Evolutionary conservation across 345 rosid species (phyloP).

Genomic region (Melaleuca alternifolia): DNA sequence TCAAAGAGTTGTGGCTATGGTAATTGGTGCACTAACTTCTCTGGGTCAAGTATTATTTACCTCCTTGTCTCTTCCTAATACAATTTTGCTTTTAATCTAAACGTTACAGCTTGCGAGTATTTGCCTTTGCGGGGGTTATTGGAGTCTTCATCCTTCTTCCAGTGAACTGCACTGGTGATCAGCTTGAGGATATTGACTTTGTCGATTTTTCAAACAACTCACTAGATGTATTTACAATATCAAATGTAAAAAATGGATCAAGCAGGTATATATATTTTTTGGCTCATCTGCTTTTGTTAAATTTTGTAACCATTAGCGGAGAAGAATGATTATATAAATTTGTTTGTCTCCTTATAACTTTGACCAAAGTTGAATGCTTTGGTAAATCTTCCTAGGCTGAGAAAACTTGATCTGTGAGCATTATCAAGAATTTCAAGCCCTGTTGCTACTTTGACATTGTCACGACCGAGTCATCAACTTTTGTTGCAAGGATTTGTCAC

Average conservation of each 20-base stretch:
- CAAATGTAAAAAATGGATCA: slow-evolving; percentile 63
- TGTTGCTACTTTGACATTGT: not conserved
- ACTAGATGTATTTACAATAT: slow-evolving; percentile 76
- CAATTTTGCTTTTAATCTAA: slow-evolving; percentile 22
- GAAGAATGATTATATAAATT: not conserved
- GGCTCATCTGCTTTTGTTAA: not conserved
- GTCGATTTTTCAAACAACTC: slow-evolving; percentile 57
- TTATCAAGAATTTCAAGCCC: not conserved
- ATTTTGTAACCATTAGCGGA: not conserved
- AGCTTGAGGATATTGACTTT: slow-evolving; percentile 50
- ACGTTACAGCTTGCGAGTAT: slow-evolving; percentile 75
- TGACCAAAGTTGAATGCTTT: not conserved
- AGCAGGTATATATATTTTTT: not conserved
- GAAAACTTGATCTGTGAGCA: not conserved
- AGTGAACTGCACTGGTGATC: slow-evolving; percentile 66
- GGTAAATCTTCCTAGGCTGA: not conserved
- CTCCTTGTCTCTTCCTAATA: not conserved
- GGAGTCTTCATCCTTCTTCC: slow-evolving; percentile 90
- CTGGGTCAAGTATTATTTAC: not conserved
- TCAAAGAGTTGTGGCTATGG: not conserved
- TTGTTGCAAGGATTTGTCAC: not conserved
- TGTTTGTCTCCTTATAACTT: not conserved
- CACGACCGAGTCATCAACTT: not conserved
- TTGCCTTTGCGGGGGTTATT: slow-evolving; percentile 73
- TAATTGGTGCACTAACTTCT: not conserved